These are phyloP conservation scores for Annulohypoxylon maeteangense DNA, from an alignment of 495 filamentous ascomycete species.

Conservation along the genomic window DNA sequence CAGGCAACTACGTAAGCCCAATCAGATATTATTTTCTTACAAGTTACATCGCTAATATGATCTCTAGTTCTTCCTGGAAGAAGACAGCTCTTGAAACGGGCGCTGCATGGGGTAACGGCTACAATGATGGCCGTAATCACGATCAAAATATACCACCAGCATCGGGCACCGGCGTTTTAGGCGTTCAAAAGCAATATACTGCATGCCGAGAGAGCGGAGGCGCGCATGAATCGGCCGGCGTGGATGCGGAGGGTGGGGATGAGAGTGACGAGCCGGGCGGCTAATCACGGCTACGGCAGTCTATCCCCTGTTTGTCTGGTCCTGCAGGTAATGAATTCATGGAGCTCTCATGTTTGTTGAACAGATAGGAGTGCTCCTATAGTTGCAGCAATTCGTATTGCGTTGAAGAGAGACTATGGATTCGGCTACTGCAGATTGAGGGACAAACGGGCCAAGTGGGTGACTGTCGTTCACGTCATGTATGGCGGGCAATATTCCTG, in stretches of 20 bases:
- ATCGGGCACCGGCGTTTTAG: constrained; percentile 56
- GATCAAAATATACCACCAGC: constrained; percentile 48
- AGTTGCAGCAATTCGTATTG: not conserved
- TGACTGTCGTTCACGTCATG: constrained; percentile 37
- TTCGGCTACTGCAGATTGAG: constrained; percentile 37
- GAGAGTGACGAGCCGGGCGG: constrained; percentile 59
- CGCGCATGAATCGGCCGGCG: constrained; percentile 44
- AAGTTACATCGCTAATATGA: constrained; percentile 27
- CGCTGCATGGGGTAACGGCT: constrained; percentile 52
- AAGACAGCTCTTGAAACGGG: constrained; percentile 73
- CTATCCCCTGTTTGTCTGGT: constrained; percentile 65
- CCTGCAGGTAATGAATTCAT: constrained; percentile 49
- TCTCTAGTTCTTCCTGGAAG: constrained; percentile 86
- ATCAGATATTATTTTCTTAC: not conserved
- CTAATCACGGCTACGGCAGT: constrained; percentile 57
- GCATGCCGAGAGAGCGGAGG: constrained; percentile 44
- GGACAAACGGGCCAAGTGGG: constrained; percentile 43
- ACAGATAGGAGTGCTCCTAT: not conserved
- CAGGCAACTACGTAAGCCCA: constrained; percentile 85
- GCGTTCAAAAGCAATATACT: constrained; percentile 53
- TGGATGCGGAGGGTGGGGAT: constrained; percentile 50
- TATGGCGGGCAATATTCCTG: not conserved
- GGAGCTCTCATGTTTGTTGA: constrained; percentile 18
- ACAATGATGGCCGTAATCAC: constrained; percentile 42
- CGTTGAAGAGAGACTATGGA: not conserved